Base-by-base conservation (phyloP, 208 protist species). In the Blastocrithidia nonstop region DNA sequence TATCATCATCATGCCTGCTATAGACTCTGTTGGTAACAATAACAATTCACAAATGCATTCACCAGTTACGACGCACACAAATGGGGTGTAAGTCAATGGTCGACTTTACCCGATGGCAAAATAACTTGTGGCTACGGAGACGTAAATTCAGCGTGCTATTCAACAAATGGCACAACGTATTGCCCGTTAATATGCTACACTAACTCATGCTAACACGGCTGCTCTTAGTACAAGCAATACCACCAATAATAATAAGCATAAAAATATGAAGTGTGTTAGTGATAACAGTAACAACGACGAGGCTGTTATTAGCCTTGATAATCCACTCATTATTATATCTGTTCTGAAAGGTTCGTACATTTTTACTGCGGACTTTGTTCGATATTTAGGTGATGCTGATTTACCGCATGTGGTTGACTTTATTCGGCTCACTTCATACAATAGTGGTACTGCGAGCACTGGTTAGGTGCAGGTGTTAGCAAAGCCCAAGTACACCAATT, bases 301-400 rank as follows among this genome's bases (percentile, higher is more conserved):
- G 53, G 68, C 61, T 2, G 58, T 68, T 9, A 84, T 91, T 45
- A 78, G 54, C 39, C 35, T 69, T 39, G 73, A 82, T 19, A 88
- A 94, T 41, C 76, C 76, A 11, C 67, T 93, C 17, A 72, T 94
- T 33, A 54, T 92, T 28, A 44, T 94, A 6, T 90, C 82, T n/a
- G 60, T 94, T 6, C 50, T 94, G 6, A 94, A 92, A 47, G 87
- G 87, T 21, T 82, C 69, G 48, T 94, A 91, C 66, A 80, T 93
- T 37, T 92, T 94, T 57, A 92, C 79, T 1, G 80, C 83, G 4
- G 87, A 94, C 40, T 42, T 94, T 17, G 65, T 82, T n/a, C 75
- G 87, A 21, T 81, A 80, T 45, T 62, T 94, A 3, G 50, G 57
- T 13, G 80, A 90, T 36, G 50, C 45, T 19, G 71, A 61, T 11